Base-by-base conservation (phyloP, 352 stramenopile genomes). In the Aphanomyces euteiches region DNA sequence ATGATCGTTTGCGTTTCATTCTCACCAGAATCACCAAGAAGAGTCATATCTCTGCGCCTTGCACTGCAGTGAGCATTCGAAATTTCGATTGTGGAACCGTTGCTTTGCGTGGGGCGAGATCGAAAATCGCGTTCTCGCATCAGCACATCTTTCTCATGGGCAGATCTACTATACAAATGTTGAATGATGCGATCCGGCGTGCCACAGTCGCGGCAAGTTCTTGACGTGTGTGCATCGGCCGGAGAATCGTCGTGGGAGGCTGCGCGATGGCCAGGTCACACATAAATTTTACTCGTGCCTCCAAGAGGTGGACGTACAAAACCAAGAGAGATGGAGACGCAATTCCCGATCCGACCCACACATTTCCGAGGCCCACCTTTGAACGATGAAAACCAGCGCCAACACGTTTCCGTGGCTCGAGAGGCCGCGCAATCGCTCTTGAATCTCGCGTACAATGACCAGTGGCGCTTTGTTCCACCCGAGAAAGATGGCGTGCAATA, bases 401-500 rank as follows among this genome's bases (percentile, higher is more conserved):
- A 79, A 71, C 79, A 90, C 38, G 85, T 85, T 56, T 54, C 63
- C 13, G 59, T 77, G n/a, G 85, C 83, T 47, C 84, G 84, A 68
- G 45, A 76, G 2, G 89, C 88, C 56, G 83, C 84, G 3, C 70
- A 75, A n/a, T 72, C 77, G 56, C 87, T 83, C 47, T 71, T 90
- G 41, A 83, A 80, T 41, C 81, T 89, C 74, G 85, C 81, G 47
- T 90, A 88, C 76, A 90, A 91, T 67, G 83, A 90, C 48, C 83
- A 91, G 57, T 93, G 85, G 85, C 77, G 84, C 66, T 90, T 89
- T 69, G 81, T 93, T 19, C 85, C 85, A 38, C 84, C 82, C 5
- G 85, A 90, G 74, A 90, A 90, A 56, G 83, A 93, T 58, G 85
- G 85, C 54, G 87, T 82, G 47, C 83, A 91, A 77, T 83, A 90